Base-by-base conservation (phyloP, 768 basidiomycete genomes). In the Tylopilus rubrobrunneus region DNA sequence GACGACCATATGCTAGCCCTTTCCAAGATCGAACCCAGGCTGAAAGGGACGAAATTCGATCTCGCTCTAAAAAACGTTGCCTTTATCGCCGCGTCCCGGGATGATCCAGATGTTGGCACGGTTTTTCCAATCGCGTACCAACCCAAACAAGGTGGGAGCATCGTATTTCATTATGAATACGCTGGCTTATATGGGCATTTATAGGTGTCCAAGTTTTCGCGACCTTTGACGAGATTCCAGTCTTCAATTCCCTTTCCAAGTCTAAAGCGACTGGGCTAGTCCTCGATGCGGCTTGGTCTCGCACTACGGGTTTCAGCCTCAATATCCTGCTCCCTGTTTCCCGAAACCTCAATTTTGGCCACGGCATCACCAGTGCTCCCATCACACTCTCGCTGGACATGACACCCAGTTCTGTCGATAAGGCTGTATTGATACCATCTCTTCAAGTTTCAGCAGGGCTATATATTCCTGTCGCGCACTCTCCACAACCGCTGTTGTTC, bases 291-390 rank as follows among this genome's bases (percentile, higher is more conserved):
- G 21, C 48, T 19, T 54, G 48, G 48, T 54, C 53, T 5, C 25
- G 12, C 31, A 2, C 27, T 15, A 2, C 42, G 10, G 53, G 53
- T 45, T 54, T 54, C 43, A 17, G 19, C 8, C 48, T 54, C 36
- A 15, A 49, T 12, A 10, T 54, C 10, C 11, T 49, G 7, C 53
- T 54, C 11, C 53, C 53, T 25, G 53, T 40, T 15, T 36, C 48
- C 28, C 53, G 53, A 45, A 54, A 54, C 48, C 53, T 54, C n/a
- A 15, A 5, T 4, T 29, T 54, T 17, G 53, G 47, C n/a, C 39
- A 54, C 5, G 53, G 53, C 21, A 43, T 54, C 34, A 54, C 48
- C 25, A 40, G 48, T 11, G 21, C 53, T 17, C 43, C 48, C 15
- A 25, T 54, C 17, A 31, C 19, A 14, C 53, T 54, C 36, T 39